Evolutionary conservation across 2,329 filamentous ascomycete genomes (phyloP), one percentile per base, ranked within the genome.

Genomic region (Monosporascus cannonballus): DNA sequence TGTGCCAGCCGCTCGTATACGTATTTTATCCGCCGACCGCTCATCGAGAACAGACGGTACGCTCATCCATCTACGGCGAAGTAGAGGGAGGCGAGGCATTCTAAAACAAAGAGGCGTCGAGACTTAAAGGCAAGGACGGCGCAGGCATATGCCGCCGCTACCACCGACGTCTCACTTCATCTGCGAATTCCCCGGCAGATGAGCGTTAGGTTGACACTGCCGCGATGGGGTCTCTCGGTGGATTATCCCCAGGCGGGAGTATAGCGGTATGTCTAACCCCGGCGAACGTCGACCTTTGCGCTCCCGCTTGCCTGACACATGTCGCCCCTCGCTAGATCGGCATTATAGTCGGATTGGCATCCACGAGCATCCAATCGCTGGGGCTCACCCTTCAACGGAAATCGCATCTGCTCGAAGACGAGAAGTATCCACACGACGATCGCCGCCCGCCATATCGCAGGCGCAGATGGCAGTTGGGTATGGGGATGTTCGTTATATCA

Each of bases 391-490:
- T 99, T 25, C 94, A 99, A 74, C 90, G 94, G 69, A 97, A 99
- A 73, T 97, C 94, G 58, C 94, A 99, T 74, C 87, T 99, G 61
- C 85, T 97, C 67, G 94, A 99, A 76, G 94, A 99, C 74, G 90
- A 95, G 75, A 96, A 96, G 71, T 83, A 84, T 49, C 80, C 80
- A 7, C 86, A 90, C 69, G 84, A 94, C 72, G 76, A 86, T 55
- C 86, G 89, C 61, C 81, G 93, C 56, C 93, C 94, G 45, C 90
- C 94, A 4, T 95, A 96, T 72, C 87, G 87, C 66, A 83, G 94
- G 65, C 83, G 92, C 64, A 82, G 91, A 79, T 99, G 94, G 94
- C 94, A 96, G 81, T 76, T 95, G 57, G 94, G 94, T 53, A 97
- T 99, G 92, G 84, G 85, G 67, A 94, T 99, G 85, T 99, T 99